Conservation (phyloP, 345 rosid species). For the Carallia brachiata region DNA sequence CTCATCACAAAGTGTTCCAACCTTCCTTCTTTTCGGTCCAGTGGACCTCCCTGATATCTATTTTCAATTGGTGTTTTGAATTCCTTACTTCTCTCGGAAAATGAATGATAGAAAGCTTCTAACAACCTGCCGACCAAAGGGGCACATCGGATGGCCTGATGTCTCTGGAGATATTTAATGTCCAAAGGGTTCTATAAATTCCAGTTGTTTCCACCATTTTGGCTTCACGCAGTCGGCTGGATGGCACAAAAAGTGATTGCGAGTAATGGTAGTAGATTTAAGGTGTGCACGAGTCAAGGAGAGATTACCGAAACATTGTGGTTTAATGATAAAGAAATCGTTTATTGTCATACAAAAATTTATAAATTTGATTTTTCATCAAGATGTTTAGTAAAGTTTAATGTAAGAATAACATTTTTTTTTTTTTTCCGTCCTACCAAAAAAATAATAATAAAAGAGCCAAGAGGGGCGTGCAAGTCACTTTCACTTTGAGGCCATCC, state of each 20-base stretch:
- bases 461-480: not conserved
- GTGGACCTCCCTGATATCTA: no score
- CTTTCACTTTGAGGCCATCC: not conserved
- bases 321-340: no score
- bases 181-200: not conserved
- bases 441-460: not conserved
- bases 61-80: not conserved
- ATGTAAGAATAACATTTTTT: no score
- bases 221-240: not conserved
- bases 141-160: not conserved
- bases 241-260: no score
- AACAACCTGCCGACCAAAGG: slow-evolving; percentile 24
- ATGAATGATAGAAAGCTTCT: not conserved
- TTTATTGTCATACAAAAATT: no score
- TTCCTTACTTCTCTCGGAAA: not conserved
- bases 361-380: no score
- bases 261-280: no score
- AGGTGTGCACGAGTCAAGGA: no score
- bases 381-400: no score
- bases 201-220: slow-evolving; percentile 13
- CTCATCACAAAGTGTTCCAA: no score
- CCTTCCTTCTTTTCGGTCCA: no score
- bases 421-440: not conserved
- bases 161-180: slow-evolving; percentile 15
- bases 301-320: no score